phyloP scores from a whole-genome alignment of 2,329 filamentous ascomycete genomes.

The Stachybotrys chartarum region DNA sequence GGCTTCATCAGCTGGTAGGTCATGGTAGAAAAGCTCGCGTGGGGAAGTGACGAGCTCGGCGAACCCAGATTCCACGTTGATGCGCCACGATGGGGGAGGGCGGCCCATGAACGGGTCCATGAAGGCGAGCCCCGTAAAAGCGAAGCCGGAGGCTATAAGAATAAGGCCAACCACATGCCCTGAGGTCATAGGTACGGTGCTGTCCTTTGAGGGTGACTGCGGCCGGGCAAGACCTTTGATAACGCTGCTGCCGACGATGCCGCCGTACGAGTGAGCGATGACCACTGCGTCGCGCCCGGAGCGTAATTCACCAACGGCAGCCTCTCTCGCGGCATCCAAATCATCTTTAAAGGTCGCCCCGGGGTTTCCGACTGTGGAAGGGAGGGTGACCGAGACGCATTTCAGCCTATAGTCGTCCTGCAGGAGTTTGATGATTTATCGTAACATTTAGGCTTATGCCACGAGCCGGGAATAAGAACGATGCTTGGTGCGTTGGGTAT shows the following conservation, averaged over 20 bases:
- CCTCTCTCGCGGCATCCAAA: slow-evolving; percentile 27
- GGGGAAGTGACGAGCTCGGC: slow-evolving; percentile 29
- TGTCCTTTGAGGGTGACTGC: slow-evolving; percentile 1
- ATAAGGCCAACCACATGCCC: slow-evolving; percentile 36
- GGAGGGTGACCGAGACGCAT: slow-evolving; percentile 28
- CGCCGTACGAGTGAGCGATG: slow-evolving; percentile 41
- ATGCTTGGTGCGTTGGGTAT: slow-evolving; percentile 16
- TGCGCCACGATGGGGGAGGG: slow-evolving; percentile 33
- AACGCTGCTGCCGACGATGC: slow-evolving; percentile 36
- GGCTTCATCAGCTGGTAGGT: slow-evolving; percentile 35
- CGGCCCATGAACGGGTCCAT: slow-evolving; percentile 31
- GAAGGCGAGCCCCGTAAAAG: slow-evolving; percentile 27
- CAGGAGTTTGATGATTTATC: slow-evolving; percentile 24
- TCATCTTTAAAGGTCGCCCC: slow-evolving; percentile 32
- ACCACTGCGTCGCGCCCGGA: slow-evolving; percentile 36
- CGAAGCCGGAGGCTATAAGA: slow-evolving; percentile 37
- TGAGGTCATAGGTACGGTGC: not conserved
- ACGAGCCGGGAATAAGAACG: slow-evolving; percentile 39
- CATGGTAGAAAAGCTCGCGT: slow-evolving; percentile 40
- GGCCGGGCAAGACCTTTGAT: slow-evolving; percentile 31
- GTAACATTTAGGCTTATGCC: slow-evolving; percentile 34
- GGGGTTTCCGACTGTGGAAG: slow-evolving; percentile 26
- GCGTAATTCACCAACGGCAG: slow-evolving; percentile 25
- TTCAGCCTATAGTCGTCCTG: slow-evolving; percentile 18
- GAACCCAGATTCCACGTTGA: slow-evolving; percentile 31